Evolutionary conservation across 805 yeast species (phyloP), one percentile per base, ranked within the genome.

Genomic region (Sugiyamaella smithiae): DNA sequence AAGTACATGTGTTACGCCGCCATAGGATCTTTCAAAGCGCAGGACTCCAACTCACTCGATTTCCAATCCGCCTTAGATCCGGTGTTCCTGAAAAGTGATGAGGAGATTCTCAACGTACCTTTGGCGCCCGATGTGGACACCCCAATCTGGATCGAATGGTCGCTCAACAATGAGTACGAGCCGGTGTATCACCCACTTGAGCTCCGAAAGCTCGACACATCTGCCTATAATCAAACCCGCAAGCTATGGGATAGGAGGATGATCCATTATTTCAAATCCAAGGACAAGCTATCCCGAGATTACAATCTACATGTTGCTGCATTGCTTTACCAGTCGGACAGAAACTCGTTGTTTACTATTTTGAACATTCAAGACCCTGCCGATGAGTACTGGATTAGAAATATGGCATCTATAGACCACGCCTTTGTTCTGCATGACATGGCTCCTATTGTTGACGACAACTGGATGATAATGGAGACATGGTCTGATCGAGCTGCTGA

Each of bases 271-370:
- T 56, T 59, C 49, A 49, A 55, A 24, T 54, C 62, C 19, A 54
- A 50, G 20, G 49, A 54, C 42, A 22, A 24, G 35, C 58, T 60
- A 24, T 44, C 54, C 1, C 40, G 33, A 33, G 49, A 50, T 26
- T 44, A 46, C 44, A 60, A 63, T 50, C 43, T 63, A 17, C 63
- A 57, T 28, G 58, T 63, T n/a, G 61, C 67, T 1, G 61, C 64
- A n/a, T 38, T 63, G 41, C 43, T 63, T 23, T 63, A 61, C 42
- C 54, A 62, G n/a, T 63, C 67, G 2, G 67, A 63, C 31, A 50
- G 67, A 19, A 63, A 63, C 57, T 63, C 67, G 47, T 53, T 63
- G 41, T 63, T 63, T 49, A 63, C 67, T 4, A 43, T 64, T 7
- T 31, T 59, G 40, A 62, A 62, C 26, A 47, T 63, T 29, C 61